phyloP scores from a whole-genome alignment of 441 rosid genomes.

The Croton setiger region DNA sequence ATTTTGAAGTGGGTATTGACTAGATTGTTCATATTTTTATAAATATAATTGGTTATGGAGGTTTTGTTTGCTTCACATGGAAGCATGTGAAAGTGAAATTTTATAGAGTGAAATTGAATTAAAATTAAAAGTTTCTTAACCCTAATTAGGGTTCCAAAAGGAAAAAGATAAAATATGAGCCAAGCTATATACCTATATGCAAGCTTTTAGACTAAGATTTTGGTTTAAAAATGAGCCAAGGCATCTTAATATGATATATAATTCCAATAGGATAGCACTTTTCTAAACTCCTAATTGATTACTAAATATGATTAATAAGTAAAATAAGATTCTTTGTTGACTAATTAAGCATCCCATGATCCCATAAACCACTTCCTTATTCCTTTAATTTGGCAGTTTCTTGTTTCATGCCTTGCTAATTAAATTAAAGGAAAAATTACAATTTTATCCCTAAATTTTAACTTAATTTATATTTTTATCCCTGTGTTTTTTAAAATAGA shows the following conservation, averaged over 20 bases:
- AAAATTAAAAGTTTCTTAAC: neutral
- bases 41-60: neutral
- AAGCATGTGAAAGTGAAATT: slow-evolving; percentile 4
- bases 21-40: neutral
- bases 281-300: neutral
- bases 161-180: neutral
- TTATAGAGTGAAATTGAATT: neutral
- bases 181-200: neutral
- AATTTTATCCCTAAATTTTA: too few relatives aligned
- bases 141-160: neutral
- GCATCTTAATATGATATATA: too few relatives aligned
- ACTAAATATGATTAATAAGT: neutral
- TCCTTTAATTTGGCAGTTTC: neutral
- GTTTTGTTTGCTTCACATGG: slow-evolving; percentile 14
- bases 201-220: neutral
- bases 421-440: too few relatives aligned
- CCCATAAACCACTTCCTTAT: neutral
- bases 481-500: too few relatives aligned
- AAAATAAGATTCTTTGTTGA: neutral
- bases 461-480: too few relatives aligned
- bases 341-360: neutral
- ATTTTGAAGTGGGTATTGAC: neutral
- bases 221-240: neutral
- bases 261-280: neutral
- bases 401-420: too few relatives aligned